A percentile compares a stretch with the other conserved stretches of the same genome.
phyloP scores from a whole-genome alignment of 2,329 filamentous ascomycete species.

The Cordyceps javanica region DNA sequence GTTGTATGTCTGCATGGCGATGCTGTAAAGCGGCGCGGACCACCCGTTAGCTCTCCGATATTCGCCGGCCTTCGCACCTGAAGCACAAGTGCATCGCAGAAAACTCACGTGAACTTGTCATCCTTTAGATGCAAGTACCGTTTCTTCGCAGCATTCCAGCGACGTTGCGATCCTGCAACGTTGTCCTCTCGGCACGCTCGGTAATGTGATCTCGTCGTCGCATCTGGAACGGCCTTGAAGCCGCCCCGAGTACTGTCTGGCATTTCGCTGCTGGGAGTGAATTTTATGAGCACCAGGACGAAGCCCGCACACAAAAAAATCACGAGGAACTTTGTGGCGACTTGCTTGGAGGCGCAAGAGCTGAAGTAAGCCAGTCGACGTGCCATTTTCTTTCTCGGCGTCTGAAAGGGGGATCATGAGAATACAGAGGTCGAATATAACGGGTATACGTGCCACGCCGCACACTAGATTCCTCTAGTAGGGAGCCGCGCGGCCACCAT shows the following conservation, averaged over 20 bases:
- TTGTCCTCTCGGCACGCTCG: neutral
- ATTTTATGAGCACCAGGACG: conserved; percentile 30
- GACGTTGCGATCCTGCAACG: neutral
- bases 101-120: neutral
- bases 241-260: neutral
- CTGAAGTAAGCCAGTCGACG: conserved; percentile 20
- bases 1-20: conserved; percentile 1
- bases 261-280: conserved; percentile 37
- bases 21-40: neutral
- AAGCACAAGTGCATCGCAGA: neutral
- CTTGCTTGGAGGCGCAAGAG: conserved; percentile 33
- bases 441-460: neutral
- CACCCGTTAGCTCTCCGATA: neutral
- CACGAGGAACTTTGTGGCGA: conserved; percentile 29
- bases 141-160: neutral
- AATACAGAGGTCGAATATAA: conserved; percentile 40
- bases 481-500: neutral
- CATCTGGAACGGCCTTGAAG: neutral
- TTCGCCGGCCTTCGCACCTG: neutral
- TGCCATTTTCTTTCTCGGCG: conserved; percentile 23
- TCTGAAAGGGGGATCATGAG: conserved; percentile 40
- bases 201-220: neutral
- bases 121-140: neutral
- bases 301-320: conserved; percentile 19
- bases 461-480: neutral